Percentiles rank a stretch among this genome's conserved stretches.
Conservation (phyloP, 345 rosid genomes). For the Citrus reticulata region DNA sequence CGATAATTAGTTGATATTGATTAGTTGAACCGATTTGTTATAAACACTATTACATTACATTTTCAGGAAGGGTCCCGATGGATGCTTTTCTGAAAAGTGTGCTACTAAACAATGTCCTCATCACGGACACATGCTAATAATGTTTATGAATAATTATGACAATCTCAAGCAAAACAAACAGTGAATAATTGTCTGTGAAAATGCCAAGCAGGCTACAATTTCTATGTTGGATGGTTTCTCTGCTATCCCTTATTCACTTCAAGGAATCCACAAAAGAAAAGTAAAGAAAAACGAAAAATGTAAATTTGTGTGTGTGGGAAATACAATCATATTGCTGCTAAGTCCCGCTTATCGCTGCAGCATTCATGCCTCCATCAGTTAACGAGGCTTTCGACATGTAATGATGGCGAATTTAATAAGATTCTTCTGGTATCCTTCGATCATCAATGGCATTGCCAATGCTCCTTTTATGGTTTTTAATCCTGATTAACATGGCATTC, state of each 20-base stretch:
- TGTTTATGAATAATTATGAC: too few species aligned
- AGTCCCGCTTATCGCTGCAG: neutral
- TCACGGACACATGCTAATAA: neutral
- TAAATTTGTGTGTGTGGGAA: neutral
- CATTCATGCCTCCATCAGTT: conserved; percentile 7
- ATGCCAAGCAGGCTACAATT: neutral
- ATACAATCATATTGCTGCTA: neutral
- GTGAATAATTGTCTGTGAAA: neutral
- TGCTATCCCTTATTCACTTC: neutral
- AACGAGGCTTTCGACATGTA: conserved; percentile 64
- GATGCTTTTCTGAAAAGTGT: neutral
- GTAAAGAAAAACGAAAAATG: too few species aligned
- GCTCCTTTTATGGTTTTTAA: conserved; percentile 80
- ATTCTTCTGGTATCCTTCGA: conserved; percentile 81
- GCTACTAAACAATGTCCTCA: neutral
- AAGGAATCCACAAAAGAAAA: neutral
- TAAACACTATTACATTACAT: neutral
- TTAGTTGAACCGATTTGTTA: neutral
- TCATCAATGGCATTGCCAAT: conserved; percentile 86
- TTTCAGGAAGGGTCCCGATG: neutral
- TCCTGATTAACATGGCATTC: conserved; percentile 34
- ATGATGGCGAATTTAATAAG: conserved; percentile 74
- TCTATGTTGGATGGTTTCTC: too few species aligned
- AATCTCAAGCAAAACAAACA: neutral
- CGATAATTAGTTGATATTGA: neutral